phyloP scores from a whole-genome alignment of 192 early-diverging fungal genomes.

The Coemansia sp. region DNA sequence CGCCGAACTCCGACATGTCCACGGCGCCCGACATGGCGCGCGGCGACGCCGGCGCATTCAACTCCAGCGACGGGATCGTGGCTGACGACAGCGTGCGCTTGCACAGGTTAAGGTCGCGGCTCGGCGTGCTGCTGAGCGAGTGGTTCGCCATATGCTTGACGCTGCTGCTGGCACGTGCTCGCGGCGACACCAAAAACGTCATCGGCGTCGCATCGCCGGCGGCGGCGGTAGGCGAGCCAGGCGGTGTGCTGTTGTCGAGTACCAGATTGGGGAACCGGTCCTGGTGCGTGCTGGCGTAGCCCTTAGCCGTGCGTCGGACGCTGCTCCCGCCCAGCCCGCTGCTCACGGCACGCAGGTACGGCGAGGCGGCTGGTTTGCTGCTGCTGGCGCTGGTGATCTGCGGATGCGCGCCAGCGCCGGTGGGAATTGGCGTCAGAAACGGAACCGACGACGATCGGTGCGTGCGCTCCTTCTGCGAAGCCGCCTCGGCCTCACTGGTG shows the following conservation, averaged over 20 bases:
- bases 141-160: conserved; percentile 16
- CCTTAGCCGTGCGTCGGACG: conserved; percentile 12
- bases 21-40: conserved; percentile 30
- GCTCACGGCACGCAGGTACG: conserved; percentile 39
- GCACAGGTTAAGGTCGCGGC: conserved; percentile 25
- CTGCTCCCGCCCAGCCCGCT: conserved; percentile 19
- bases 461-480: conserved; percentile 25
- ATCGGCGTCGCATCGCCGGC: conserved; percentile 19
- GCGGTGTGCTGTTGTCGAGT: conserved; percentile 16
- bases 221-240: conserved; percentile 26
- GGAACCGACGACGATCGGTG: conserved; percentile 51
- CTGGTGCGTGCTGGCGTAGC: conserved; percentile 17
- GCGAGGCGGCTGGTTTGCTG: conserved; percentile 25
- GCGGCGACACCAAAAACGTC: conserved; percentile 49
- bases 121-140: conserved; percentile 20
- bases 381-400: background rate
- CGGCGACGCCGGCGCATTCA: conserved; percentile 28
- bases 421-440: conserved; percentile 26
- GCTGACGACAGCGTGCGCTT: conserved; percentile 38
- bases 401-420: conserved; percentile 1
- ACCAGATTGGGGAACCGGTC: conserved; percentile 39
- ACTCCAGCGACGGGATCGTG: conserved; percentile 31
- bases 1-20: conserved; percentile 50
- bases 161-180: conserved; percentile 38
- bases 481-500: background rate